Evolutionary conservation across 2,329 filamentous ascomycete species (phyloP).

Genomic region (Hypoxylon sp.): DNA sequence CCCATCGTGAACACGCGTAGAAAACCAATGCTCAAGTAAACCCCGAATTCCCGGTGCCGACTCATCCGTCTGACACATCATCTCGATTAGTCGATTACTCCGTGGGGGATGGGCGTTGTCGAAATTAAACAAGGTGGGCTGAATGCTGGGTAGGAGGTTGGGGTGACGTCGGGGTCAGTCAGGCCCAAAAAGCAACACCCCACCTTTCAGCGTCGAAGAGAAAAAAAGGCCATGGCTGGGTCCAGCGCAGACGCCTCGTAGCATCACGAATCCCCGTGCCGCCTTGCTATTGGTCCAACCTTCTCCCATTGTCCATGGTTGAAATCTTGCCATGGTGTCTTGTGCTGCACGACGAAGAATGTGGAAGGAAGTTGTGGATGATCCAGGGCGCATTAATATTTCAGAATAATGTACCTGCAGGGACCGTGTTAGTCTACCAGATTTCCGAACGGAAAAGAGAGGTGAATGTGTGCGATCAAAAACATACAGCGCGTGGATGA

Average conservation of each 20-base stretch:
- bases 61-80: constrained; percentile 4
- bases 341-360: constrained; percentile 24
- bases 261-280: constrained; percentile 23
- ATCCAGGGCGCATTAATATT: constrained; percentile 63
- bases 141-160: constrained; percentile 13
- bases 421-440: constrained; percentile 10
- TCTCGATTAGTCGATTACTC: constrained; percentile 8
- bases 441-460: neutral
- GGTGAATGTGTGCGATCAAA: constrained; percentile 24
- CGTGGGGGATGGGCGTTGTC: constrained; percentile 12
- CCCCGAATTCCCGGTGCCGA: constrained; percentile 9
- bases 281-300: constrained; percentile 29
- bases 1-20: constrained; percentile 18
- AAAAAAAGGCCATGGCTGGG: constrained; percentile 17
- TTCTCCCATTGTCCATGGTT: constrained; percentile 17
- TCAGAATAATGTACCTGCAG: constrained; percentile 76
- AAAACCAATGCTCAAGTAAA: constrained; percentile 19
- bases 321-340: constrained; percentile 25
- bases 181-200: constrained; percentile 16
- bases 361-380: constrained; percentile 14
- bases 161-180: constrained; percentile 34
- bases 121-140: constrained; percentile 16
- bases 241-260: constrained; percentile 28
- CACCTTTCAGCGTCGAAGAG: constrained; percentile 6
- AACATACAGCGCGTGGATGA: constrained; percentile 80